Conservation (phyloP, 306 rosid genomes). For the Quercus aquifolioides region DNA sequence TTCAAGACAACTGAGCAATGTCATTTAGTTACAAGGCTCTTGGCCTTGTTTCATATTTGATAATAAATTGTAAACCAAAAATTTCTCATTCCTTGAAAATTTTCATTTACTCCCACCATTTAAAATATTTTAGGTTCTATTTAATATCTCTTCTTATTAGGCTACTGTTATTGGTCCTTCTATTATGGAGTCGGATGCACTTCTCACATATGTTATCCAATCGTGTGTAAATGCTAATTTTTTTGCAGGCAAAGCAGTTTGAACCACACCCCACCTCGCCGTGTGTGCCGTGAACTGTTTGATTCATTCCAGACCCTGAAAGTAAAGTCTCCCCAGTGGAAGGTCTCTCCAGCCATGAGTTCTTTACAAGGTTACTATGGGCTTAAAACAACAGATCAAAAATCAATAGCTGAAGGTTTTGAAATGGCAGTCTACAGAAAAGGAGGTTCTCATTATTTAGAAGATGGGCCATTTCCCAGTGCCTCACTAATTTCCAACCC, state of each 20-base stretch:
- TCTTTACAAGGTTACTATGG: slow-evolving; percentile 79
- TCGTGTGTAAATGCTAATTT: slow-evolving; percentile 13
- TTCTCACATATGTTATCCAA: slow-evolving; percentile 1
- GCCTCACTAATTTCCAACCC: slow-evolving; percentile 16
- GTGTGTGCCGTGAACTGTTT: slow-evolving; percentile 38
- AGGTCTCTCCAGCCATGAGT: slow-evolving; percentile 67
- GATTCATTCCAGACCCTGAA: slow-evolving; percentile 59
- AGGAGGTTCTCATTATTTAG: slow-evolving; percentile 33
- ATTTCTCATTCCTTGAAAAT: no score
- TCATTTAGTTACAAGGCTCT: no score
- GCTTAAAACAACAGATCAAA: slow-evolving; percentile 43
- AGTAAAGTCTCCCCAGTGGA: slow-evolving; percentile 40
- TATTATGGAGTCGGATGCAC: not conserved
- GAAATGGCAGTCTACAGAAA: slow-evolving; percentile 35
- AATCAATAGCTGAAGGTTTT: slow-evolving; percentile 26
- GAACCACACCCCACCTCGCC: slow-evolving; percentile 28
- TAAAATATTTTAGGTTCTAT: not conserved
- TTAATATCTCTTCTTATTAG: not conserved
- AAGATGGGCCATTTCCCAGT: slow-evolving; percentile 27
- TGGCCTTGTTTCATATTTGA: no score
- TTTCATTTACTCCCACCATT: not conserved
- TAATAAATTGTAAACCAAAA: no score
- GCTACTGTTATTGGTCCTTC: not conserved
- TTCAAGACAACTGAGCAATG: no score
- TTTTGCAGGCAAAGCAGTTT: slow-evolving; percentile 40